A percentile compares a stretch with the other conserved stretches of the same genome.
Conservation (phyloP, 352 stramenopile species). For the Pythium aquatile region DNA sequence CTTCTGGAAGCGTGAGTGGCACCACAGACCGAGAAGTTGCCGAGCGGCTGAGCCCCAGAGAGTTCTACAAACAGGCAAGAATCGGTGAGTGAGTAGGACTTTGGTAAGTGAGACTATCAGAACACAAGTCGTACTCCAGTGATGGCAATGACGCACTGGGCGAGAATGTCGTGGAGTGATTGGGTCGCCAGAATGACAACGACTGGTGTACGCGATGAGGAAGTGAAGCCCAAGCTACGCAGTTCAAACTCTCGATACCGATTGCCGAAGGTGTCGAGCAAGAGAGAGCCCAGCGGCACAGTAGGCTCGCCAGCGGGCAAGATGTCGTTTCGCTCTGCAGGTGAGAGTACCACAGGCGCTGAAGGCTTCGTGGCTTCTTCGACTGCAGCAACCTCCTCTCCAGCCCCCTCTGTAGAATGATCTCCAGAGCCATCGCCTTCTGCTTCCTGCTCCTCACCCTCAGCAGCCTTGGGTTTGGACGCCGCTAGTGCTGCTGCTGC, state of each 20-base stretch:
- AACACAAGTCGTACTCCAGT: constrained; percentile 41
- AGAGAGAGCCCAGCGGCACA: constrained; percentile 32
- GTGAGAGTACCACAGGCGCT: neutral
- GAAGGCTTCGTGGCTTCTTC: neutral
- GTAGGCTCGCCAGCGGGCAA: constrained; percentile 33
- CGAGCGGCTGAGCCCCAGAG: constrained; percentile 40
- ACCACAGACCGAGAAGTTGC: constrained; percentile 37
- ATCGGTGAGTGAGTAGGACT: neutral
- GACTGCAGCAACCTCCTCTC: neutral
- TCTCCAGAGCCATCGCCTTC: neutral
- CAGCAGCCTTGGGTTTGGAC: neutral
- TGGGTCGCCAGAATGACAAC: constrained; percentile 49
- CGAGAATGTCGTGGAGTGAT: constrained; percentile 42
- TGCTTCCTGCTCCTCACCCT: neutral
- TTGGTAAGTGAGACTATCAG: constrained; percentile 7
- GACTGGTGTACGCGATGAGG: constrained; percentile 33
- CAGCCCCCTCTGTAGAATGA: neutral
- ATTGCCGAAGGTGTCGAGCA: constrained; percentile 29
- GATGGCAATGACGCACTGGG: constrained; percentile 61
- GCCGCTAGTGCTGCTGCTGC: neutral
- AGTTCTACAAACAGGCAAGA: constrained; percentile 33
- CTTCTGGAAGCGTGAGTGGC: constrained; percentile 38
- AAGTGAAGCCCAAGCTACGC: neutral
- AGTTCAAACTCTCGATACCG: constrained; percentile 36
- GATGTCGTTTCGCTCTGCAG: constrained; percentile 35